phyloP scores from a whole-genome alignment of 2,329 filamentous ascomycete genomes.

The Fusarium verticillioides region DNA sequence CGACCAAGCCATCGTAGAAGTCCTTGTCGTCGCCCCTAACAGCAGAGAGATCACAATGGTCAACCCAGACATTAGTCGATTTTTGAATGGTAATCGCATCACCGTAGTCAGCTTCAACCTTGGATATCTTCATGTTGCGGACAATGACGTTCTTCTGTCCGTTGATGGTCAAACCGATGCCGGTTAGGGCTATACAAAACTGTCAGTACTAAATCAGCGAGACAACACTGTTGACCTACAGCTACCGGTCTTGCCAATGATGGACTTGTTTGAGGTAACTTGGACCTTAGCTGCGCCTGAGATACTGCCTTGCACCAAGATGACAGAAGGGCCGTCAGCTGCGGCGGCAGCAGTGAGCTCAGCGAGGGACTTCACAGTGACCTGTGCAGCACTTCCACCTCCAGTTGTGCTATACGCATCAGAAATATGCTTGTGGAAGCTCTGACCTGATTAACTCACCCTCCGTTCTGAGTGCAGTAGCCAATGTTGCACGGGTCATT shows the following conservation, averaged over 20 bases:
- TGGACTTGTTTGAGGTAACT: slow-evolving; percentile 38
- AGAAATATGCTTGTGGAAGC: accelerated
- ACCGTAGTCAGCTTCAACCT: slow-evolving; percentile 57
- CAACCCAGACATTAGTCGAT: slow-evolving; percentile 60
- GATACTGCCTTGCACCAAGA: slow-evolving; percentile 37
- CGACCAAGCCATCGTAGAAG: slow-evolving; percentile 56
- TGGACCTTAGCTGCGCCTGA: slow-evolving; percentile 40
- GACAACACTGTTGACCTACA: background rate
- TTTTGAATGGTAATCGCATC: slow-evolving; percentile 63
- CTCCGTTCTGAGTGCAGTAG: slow-evolving; percentile 39
- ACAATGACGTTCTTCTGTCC: slow-evolving; percentile 63
- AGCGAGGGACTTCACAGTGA: slow-evolving; percentile 30
- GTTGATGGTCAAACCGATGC: slow-evolving; percentile 33
- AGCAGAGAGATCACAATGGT: slow-evolving; percentile 56
- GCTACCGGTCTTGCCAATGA: slow-evolving; percentile 38
- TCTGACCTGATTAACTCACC: background rate
- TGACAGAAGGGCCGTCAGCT: slow-evolving; percentile 20
- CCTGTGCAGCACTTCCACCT: slow-evolving; percentile 20
- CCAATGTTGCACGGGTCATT: slow-evolving; percentile 29
- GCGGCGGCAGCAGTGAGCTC: slow-evolving; percentile 31
- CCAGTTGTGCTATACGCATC: slow-evolving; percentile 17
- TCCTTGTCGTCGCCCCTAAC: slow-evolving; percentile 55
- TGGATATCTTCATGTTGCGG: slow-evolving; percentile 64
- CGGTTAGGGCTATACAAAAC: slow-evolving; percentile 7
- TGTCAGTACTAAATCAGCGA: background rate